Base-by-base conservation (phyloP, 495 filamentous ascomycete species). In the Hypoxylon perforatum region DNA sequence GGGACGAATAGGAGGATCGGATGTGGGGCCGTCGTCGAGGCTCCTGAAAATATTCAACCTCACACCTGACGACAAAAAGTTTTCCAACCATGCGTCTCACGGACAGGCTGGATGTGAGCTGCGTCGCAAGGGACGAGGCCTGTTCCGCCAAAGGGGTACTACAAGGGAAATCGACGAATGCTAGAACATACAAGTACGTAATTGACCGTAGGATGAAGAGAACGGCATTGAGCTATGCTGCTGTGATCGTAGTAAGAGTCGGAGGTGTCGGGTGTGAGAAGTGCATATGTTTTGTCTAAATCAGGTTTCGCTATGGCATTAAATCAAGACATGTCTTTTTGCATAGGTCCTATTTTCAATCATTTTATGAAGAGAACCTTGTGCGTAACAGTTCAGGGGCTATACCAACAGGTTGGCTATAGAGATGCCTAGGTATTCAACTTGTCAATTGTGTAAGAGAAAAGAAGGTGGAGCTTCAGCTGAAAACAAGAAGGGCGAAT, bases 101-200 rank as follows among this genome's bases (percentile, higher is more conserved):
- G 64, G 49, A n/a, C 25, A 25, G 48, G 36, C 44, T 42, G 25
- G 30, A 45, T 49, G 42, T 50, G 58, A 58, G 65, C 56, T 36
- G 57, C 50, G 49, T 59, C 22, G 57, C 59, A 61, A 62, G 44
- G 36, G 44, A 41, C 23, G 48, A 62, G 60, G 47, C 56, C 70
- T 60, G 61, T 67, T 52, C 70, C 69, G 70, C 59, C 19, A 36
- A 63, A 49, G 21, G 50, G 56, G 61, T 56, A 49, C 61, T 57
- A 45, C 61, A 55, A 23, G 22, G 39, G 65, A 22, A 42, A 46
- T 36, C 23, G 61, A 63, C 59, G 61, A 67, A 73, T 73, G 52
- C 72, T 25, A 67, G 57, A 47, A 46, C 28, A 67, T 67, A 36
- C 18, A 54, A 61, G 54, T 72, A 75, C 69, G 72, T 75, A 70